Evolutionary conservation across 371 early-diverging fungal genomes (phyloP), one percentile per base, ranked within the genome.

Genomic region (Blakeslea trispora): DNA sequence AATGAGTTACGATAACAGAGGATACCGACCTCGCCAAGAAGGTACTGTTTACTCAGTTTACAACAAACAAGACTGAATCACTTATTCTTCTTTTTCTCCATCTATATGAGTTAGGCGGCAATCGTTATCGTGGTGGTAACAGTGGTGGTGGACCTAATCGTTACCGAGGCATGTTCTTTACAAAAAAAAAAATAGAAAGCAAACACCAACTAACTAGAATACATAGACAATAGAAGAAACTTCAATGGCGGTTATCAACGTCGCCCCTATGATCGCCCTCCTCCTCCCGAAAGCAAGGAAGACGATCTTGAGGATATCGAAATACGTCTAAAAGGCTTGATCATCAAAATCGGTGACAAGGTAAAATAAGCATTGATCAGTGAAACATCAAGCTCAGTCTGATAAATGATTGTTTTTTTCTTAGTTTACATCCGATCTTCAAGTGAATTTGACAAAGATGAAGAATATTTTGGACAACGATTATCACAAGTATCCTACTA

Each of bases 311-410:
- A 81, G 37, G 88, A 87, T 53, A 83, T 88, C 57, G 87, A 87
- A 57, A 81, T 79, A 56, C 82, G 87, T 35, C 71, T 90, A 18
- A 82, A 85, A 39, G 77, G 87, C 45, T 71, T 90, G 44, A 90
- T 90, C 56, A 86, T 88, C 63, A 86, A 88, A 59, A 85, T 91
- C 43, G 91, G 91, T 32, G 88, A 91, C 70, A 86, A 85, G 76
- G 87, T 86, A 79, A 42, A 1, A 2, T 43, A 3, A 10, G 9
- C 28, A 28, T 17, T 28, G 5, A 28, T 28, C 22, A 32, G n/a
- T 35, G 19, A 14, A 32, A 54, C 9, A 35, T 6, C 17, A 2
- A 41, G 7, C 10, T 37, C 11, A n/a, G n/a, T n/a, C n/a, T n/a
- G n/a, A n/a, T n/a, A n/a, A 14, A 37, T 37, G 11, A 37, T 3